Percentiles rank a stretch among this genome's conserved stretches.
phyloP scores from a whole-genome alignment of 805 yeast species.

The Wickerhamiella lipophila region DNA sequence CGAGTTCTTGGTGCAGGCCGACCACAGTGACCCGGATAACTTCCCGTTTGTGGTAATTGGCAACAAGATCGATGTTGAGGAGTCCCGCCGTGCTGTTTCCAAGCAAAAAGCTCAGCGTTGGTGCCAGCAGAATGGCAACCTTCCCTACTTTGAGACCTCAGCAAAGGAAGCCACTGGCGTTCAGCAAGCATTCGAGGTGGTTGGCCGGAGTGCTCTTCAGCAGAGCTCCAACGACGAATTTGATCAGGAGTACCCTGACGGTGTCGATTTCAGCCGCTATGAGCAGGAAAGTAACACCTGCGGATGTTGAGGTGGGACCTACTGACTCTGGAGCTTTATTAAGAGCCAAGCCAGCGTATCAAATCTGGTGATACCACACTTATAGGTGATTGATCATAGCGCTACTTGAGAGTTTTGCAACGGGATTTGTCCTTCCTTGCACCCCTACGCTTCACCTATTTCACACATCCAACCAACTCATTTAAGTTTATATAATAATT shows the following conservation, averaged over 20 bases:
- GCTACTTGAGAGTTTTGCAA: no score
- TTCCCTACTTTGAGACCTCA: slow-evolving; percentile 93
- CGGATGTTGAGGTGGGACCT: slow-evolving; percentile 51
- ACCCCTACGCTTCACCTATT: no score
- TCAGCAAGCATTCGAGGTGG: slow-evolving; percentile 89
- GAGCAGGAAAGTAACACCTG: slow-evolving; percentile 71
- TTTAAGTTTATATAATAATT: slow-evolving; percentile 1
- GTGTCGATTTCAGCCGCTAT: slow-evolving; percentile 75
- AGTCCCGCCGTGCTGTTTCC: slow-evolving; percentile 64
- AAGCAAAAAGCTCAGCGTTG: slow-evolving; percentile 47
- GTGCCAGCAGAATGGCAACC: slow-evolving; percentile 54
- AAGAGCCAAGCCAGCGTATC: no score
- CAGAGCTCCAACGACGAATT: slow-evolving; percentile 89
- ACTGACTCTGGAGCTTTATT: not conserved
- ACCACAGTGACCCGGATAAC: slow-evolving; percentile 83
- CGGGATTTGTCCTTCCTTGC: no score
- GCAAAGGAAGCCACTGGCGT: slow-evolving; percentile 95
- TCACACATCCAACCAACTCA: not conserved
- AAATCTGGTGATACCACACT: no score
- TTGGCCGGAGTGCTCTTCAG: slow-evolving; percentile 88
- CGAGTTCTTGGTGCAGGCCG: slow-evolving; percentile 87
- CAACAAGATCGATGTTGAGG: slow-evolving; percentile 90
- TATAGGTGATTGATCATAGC: no score
- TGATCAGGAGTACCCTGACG: slow-evolving; percentile 89
- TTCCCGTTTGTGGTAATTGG: slow-evolving; percentile 95